Evolutionary conservation across 768 basidiomycete genomes (phyloP), one percentile per base, ranked within the genome.

Genomic region (Sporobolomyces phaffii): DNA sequence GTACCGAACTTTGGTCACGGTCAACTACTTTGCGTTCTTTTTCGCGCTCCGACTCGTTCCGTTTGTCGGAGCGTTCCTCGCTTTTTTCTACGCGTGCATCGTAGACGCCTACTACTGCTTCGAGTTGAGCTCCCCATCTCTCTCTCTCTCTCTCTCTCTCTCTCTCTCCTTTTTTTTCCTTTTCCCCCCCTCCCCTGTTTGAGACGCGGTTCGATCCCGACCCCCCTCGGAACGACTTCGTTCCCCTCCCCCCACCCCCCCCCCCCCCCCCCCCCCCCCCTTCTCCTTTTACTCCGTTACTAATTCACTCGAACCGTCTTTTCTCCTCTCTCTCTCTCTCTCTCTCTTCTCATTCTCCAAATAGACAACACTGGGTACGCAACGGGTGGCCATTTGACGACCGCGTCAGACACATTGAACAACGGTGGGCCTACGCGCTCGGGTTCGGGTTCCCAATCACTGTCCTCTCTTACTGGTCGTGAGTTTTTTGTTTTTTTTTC

Each of bases 61-160:
- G 3, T 80, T 82, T 61, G 77, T 86, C 17, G 91, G 91, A 13
- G 80, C 83, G 1, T 64, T 80, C 2, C 77, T 82, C 8, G 83
- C 84, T 31, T 88, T 90, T 75, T 76, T 83, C 8, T 92, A 90
- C 75, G 78, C 90, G 64, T 91, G 88, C 73, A 90, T 90, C 87
- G 82, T 91, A 49, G 86, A 92, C 76, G 82, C 90, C 87, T 92
- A 90, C 77, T 92, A 92, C 78, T 90, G 87, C 77, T 92, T 91
- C 73, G 90, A 92, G 89, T 91, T 14, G 45, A 81, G 49, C 31
- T 36, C 38, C 26, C 36, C 38, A 62, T 14, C 38, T 50, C 60
- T 22, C 64, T 36, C 38, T 17, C 33, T 6, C 33, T 40, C 11
- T 6, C n/a, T 45, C 31, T 33, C 20, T n/a, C n/a, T n/a, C n/a